Percentiles rank a stretch among this genome's conserved stretches.
These are phyloP conservation scores for Entrophospora sp. DNA, from an alignment of 192 early-diverging fungal species.

Conservation along the genomic window DNA sequence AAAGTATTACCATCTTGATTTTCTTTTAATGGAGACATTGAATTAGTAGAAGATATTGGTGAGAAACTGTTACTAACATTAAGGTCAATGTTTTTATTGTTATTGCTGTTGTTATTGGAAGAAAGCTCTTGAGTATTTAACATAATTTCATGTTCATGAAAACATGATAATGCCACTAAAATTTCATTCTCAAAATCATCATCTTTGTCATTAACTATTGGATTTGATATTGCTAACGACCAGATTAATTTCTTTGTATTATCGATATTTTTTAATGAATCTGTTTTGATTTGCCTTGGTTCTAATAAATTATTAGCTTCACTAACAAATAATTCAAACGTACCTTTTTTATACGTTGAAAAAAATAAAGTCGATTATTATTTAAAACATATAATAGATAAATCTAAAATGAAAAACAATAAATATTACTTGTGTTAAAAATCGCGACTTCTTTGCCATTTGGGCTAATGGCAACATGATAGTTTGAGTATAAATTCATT, in stretches of 20 bases:
- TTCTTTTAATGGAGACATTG: background rate
- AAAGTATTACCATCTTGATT: background rate
- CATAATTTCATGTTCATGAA: background rate
- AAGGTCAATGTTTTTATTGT: too few species aligned
- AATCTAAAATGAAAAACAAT: background rate
- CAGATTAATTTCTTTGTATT: background rate
- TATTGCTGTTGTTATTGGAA: too few species aligned
- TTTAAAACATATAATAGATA: background rate
- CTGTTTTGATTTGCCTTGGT: background rate
- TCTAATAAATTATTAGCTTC: background rate
- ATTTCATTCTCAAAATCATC: background rate
- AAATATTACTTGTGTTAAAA: background rate
- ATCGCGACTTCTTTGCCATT: background rate
- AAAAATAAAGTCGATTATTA: background rate
- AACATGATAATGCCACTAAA: background rate
- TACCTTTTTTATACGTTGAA: too few species aligned
- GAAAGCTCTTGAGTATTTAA: too few species aligned
- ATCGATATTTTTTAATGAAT: background rate
- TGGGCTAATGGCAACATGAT: conserved; percentile 2
- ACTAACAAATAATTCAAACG: background rate
- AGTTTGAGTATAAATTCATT: too few species aligned
- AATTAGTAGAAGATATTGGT: background rate
- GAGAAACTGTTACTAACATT: background rate
- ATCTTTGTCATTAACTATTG: background rate
- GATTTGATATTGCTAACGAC: background rate